phyloP scores from a whole-genome alignment of 305 asterid species.

The Fraxinus velutina region DNA sequence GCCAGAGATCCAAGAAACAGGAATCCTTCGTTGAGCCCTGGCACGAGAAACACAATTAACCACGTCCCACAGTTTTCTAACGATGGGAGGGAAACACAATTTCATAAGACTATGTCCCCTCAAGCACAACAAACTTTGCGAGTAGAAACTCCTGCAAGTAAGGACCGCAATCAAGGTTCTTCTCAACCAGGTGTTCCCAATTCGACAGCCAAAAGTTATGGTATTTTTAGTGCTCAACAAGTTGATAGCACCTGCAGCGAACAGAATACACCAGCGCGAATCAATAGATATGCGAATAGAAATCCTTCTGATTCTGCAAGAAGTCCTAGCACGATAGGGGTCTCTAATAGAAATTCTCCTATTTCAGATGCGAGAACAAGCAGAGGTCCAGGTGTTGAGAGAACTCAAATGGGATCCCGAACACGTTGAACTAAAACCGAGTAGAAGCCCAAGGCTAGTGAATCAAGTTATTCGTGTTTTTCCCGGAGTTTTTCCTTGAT shows the following conservation, averaged over 20 bases:
- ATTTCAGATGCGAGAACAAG: conserved; percentile 26
- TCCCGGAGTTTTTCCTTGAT: background rate
- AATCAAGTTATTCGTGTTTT: background rate
- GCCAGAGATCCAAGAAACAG: conserved; percentile 32
- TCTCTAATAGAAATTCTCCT: conserved; percentile 7
- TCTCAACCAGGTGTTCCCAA: conserved; percentile 23
- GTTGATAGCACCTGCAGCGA: conserved; percentile 20
- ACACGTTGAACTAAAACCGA: conserved; percentile 26
- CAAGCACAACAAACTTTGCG: conserved; percentile 25
- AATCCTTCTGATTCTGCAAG: conserved; percentile 34
- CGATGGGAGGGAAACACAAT: conserved; percentile 30
- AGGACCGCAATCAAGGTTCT: conserved; percentile 30
- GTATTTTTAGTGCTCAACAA: conserved; percentile 40
- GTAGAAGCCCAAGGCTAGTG: conserved; percentile 27
- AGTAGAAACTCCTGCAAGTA: conserved; percentile 17
- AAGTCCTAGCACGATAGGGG: conserved; percentile 25
- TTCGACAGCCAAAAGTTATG: conserved; percentile 47
- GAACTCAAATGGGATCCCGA: conserved; percentile 14
- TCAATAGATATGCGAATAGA: conserved; percentile 57
- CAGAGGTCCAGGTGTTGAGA: conserved; percentile 26
- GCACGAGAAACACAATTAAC: conserved; percentile 25
- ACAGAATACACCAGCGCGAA: conserved; percentile 28
- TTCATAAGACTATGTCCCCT: conserved; percentile 25
- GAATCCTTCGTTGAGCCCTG: conserved; percentile 16
- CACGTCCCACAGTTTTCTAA: conserved; percentile 13